Base-by-base conservation (phyloP, 176 grass and related monocot genomes). In the Zea luxurians region DNA sequence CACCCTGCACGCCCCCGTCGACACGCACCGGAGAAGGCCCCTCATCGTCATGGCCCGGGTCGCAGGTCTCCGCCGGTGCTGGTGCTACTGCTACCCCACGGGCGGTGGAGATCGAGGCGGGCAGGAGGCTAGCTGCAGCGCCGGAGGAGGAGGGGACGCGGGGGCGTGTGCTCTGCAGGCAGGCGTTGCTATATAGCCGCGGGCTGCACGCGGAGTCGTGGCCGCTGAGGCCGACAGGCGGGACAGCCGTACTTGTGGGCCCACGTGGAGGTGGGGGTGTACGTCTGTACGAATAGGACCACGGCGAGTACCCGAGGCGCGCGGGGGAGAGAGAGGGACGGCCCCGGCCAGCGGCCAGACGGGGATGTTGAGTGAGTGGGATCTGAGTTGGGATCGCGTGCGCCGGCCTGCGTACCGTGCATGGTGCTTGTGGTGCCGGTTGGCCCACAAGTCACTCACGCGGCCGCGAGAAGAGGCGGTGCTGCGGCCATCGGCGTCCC, bases 191-290 rank as follows among this genome's bases (percentile, higher is more conserved):
- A 80, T 88, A 80, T 80, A 80, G 76, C 70, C 45, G 27, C 40
- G 48, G 6, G 68, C 10, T 4, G 60, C 1, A 48, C 0, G 2
- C 40, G 3, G 2, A 15, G 7, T 10, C 3, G 17, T 43, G 1
- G 34, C 0, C 0, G 1, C 2, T 3, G 35, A 69, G 0, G 0
- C 71, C 0, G 82, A 72, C 82, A 60, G 13, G 66, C 50, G 82
- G 82, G 82, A 0, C 18, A 7, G 0, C 0, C 0, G 0, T 0
- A 0, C 0, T 0, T 0, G 0, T 0, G 72, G 78, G 0, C 71
- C 82, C 66, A 43, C 66, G 0, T 82, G 82, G 41, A 41, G 20
- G 87, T 77, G 78, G 6, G 11, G 0, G 37, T 42, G 68, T 86
- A 86, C 79, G 68, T 27, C 27, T 27, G 27, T 27, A 27, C 27